Conservation (phyloP, 805 yeast species). For the Kodamaea neixiangensis region DNA sequence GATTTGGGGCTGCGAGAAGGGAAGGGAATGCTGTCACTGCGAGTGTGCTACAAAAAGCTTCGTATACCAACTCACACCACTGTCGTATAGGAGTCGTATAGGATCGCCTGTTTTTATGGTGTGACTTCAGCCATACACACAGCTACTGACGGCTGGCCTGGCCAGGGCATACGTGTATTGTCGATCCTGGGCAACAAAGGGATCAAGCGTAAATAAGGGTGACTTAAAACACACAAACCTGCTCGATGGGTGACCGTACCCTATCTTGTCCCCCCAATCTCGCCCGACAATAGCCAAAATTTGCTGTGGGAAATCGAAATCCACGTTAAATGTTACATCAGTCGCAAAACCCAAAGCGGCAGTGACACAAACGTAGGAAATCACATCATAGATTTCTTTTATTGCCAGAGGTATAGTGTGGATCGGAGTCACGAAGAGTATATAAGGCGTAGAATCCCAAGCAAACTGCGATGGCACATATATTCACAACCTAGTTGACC, state of each 20-base stretch:
- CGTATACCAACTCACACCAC: background rate
- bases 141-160: background rate
- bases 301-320: background rate
- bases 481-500: background rate
- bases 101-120: background rate
- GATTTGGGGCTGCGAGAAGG: background rate
- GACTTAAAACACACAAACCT: background rate
- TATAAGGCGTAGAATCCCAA: constrained; percentile 3
- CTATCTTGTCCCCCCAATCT: background rate
- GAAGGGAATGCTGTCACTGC: background rate
- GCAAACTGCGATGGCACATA: background rate
- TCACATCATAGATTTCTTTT: constrained; percentile 5
- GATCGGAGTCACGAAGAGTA: background rate
- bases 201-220: background rate
- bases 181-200: background rate
- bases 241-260: background rate
- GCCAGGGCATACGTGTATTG: background rate
- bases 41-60: background rate
- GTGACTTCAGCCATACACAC: background rate
- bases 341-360: constrained; percentile 1
- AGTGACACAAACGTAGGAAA: constrained; percentile 6
- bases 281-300: background rate
- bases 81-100: background rate
- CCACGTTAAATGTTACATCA: background rate
- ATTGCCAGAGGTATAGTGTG: background rate